Base-by-base conservation (phyloP, 1,139 yeast species). In the Zygosaccharomyces sapae region DNA sequence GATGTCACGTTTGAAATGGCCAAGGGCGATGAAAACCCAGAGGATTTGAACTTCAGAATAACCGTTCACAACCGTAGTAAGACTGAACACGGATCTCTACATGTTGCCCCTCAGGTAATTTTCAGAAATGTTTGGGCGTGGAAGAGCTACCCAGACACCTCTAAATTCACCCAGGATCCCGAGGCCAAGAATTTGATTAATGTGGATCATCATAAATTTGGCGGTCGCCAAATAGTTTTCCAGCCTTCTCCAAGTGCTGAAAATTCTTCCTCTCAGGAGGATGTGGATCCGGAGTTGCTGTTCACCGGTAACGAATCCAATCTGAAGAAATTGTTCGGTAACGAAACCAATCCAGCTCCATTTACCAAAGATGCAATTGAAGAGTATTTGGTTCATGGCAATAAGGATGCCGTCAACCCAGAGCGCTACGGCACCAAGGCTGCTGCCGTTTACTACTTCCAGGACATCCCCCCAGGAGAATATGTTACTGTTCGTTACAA, bases 121-220 rank as follows among this genome's bases (percentile, higher is more conserved):
- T 87, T 84, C 68, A 79, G 97, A 70, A 90, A 90, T 67, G 87
- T 95, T 25, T 90, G 97, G 97, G 73, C 85, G 13, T 90, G 97
- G 96, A 49, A 55, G 31, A 52, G 51, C 16, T 79, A 77, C 49
- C 77, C 77, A 52, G 74, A 75, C 44, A 69, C 73, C 58, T 95
- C 95, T 9, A 61, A 67, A 13, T 67, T 86, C 45, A 68, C 70
- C 4, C 67, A 71, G 55, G 69, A 68, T 51, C 61, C 61, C 38
- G 58, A 71, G 5, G 77, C 58, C 10, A 40, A 49, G 10, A 64
- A 64, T 46, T 71, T 83, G 24, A 72, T 86, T 47, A 75, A 80
- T 61, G 73, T 88, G 38, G 74, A 77, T 41, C 95, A 86, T 64
- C 77, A 77, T 65, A 83, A 82, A 62, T 79, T 85, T 53, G 96